A percentile compares a stretch with the other conserved stretches of the same genome.
These are phyloP conservation scores for Mortierella sp. DNA, from an alignment of 371 early-diverging fungal genomes.

Conservation along the genomic window DNA sequence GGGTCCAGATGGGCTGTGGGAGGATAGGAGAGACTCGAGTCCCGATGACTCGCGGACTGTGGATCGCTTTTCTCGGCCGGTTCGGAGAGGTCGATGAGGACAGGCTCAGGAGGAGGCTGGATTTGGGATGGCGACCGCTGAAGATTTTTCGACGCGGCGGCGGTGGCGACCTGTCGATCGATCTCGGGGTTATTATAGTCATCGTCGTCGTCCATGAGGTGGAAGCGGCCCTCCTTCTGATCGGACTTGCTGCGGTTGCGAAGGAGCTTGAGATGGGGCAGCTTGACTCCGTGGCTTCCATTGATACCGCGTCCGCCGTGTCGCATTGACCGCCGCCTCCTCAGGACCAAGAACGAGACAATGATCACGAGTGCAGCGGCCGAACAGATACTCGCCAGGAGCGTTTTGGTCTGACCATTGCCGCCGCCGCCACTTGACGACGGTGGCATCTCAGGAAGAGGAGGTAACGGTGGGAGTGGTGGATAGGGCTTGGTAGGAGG, in stretches of 20 bases:
- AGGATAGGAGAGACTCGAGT: constrained; percentile 18
- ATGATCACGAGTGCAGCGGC: constrained; percentile 19
- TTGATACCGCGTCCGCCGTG: neutral
- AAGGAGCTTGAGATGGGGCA: constrained; percentile 1
- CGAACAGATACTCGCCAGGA: constrained; percentile 21
- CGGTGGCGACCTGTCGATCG: neutral
- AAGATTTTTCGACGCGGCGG: neutral
- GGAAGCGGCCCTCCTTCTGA: constrained; percentile 7
- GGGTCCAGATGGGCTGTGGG: constrained; percentile 12
- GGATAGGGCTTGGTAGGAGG: constrained; percentile 1
- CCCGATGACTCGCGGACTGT: neutral
- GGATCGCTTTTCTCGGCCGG: neutral
- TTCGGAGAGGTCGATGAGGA: constrained; percentile 1
- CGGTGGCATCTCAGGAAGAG: neutral
- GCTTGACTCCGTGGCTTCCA: neutral
- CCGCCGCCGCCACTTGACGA: neutral
- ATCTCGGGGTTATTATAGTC: constrained; percentile 19
- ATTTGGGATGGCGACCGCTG: neutral
- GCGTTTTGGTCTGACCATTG: neutral
- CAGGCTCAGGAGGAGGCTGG: neutral
- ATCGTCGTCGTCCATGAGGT: constrained; percentile 26
- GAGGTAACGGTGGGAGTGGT: constrained; percentile 28
- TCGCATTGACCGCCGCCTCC: constrained; percentile 17
- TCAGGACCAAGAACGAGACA: constrained; percentile 22
- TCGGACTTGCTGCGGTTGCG: constrained; percentile 20